Base-by-base conservation (phyloP, 805 yeast genomes). In the Nakazawaea molendinolei region DNA sequence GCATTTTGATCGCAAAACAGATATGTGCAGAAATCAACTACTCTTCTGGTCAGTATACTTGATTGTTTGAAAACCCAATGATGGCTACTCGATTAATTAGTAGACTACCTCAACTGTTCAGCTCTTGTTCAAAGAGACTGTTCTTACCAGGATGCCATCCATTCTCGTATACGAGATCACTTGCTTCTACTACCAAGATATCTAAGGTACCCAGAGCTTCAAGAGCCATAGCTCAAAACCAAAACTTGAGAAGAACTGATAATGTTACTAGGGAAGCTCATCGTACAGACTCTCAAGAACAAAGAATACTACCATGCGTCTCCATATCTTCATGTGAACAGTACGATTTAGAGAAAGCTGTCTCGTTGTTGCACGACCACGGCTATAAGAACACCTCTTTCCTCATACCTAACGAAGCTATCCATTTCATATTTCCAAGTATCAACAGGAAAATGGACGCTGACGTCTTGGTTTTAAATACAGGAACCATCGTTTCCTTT, bases 401-500 rank as follows among this genome's bases (percentile, higher is more conserved):
- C 16, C 51, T 80, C n/a, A 67, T 80, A 2, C 80, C 83, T 1
- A 76, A 76, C 25, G 92, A 84, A 51, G 85, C 84, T 10, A 64
- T 83, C 0, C 72, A 74, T 40, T 70, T 77, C 36, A 62, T 61
- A 21, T 64, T 55, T 35, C 56, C 61, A 5, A 51, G 51, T n/a
- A 45, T 41, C 15, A 33, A 55, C 9, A 60, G 60, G n/a, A 44
- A 44, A 23, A 48, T 21, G 5, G 30, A 49, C 20, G 57, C 61
- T 8, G 89, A 85, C 45, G 63, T 86, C 3, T 68, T 87, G 60
- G 63, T 87, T 1, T 60, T 89, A 28, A 70, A 77, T 4, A 79
- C 80, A 46, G 97, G 96, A 3, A 74, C 95, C 0, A 60, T 87
- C 9, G 86, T 85, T 10, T 83, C 86, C 0, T 87, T 95, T 95